Evolutionary conservation across 2,329 filamentous ascomycete genomes (phyloP), one percentile per base, ranked within the genome.

Genomic region (Lachnum nothofagi): DNA sequence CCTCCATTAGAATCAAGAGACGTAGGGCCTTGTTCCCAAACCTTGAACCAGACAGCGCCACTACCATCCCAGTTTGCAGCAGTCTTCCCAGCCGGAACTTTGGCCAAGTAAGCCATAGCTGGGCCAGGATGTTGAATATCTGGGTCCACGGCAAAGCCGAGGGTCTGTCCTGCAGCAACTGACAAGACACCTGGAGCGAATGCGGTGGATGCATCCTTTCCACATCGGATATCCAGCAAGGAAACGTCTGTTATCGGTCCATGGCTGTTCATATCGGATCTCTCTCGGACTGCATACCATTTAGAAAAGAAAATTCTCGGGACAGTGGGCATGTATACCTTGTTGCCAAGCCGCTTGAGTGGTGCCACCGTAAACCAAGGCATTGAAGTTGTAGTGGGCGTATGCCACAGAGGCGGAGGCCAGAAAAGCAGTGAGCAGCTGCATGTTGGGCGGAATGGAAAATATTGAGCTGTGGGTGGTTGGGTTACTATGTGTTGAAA

Each of bases 81-180:
- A 20, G 39, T 43, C 29, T 46, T 45, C 33, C 54, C 46, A 20
- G 41, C 46, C 2, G 54, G 54, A 4, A 49, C 46, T 34, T 52
- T 56, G 5, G 54, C 51, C 44, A 46, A 29, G 34, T 46, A 46
- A 2, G n/a, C 43, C 3, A 46, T 16, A 22, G n/a, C 24, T 39
- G 43, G 43, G 20, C 44, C 42, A 35, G 40, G 44, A 12, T 51
- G 57, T 67, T 65, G 68, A 68, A 68, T 74, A 73, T 67, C 65
- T 56, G 64, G 66, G 63, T 51, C 49, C 7, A 51, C 49, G 17
- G n/a, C 33, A 22, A 44, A 48, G 4, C 45, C 33, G 22, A 51
- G 29, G 7, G 25, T 33, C 7, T 20, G 8, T 14, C 47, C 47
- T 22, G 47, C 47, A 10, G 23, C 35, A 10, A 49, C 47, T 7